phyloP scores from a whole-genome alignment of 768 basidiomycete species.

The Tricholoma terreum region DNA sequence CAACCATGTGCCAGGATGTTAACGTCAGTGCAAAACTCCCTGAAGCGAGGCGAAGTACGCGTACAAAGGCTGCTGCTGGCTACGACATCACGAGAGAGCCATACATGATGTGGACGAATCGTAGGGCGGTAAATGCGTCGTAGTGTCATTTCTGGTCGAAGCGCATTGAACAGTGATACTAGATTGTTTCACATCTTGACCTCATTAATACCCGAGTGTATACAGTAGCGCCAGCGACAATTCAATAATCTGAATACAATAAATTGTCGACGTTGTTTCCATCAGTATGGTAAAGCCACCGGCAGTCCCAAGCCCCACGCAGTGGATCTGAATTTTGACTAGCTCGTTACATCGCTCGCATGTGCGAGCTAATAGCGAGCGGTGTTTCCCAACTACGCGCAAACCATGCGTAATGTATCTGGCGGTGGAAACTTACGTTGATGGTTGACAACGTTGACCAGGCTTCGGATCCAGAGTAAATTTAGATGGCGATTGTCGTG shows the following conservation, averaged over 20 bases:
- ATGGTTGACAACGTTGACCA: too few relatives aligned
- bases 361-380: too few relatives aligned
- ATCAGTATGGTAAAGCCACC: too few relatives aligned
- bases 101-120: slow-evolving; percentile 88
- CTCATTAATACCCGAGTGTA: slow-evolving; percentile 12
- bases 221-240: background rate
- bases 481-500: too few relatives aligned
- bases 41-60: slow-evolving; percentile 77
- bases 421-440: too few relatives aligned
- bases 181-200: slow-evolving; percentile 5
- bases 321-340: too few relatives aligned
- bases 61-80: slow-evolving; percentile 55
- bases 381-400: too few relatives aligned
- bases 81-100: slow-evolving; percentile 73
- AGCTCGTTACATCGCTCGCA: too few relatives aligned
- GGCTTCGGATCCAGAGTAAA: too few relatives aligned
- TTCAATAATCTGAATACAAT: background rate
- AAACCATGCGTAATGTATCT: too few relatives aligned
- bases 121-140: slow-evolving; percentile 55
- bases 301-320: too few relatives aligned
- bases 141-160: slow-evolving; percentile 12
- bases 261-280: too few relatives aligned
- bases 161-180: background rate
- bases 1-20: slow-evolving; percentile 53
- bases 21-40: slow-evolving; percentile 66